phyloP scores from a whole-genome alignment of 2,329 filamentous ascomycete genomes.

The Colletotrichum destructivum region DNA sequence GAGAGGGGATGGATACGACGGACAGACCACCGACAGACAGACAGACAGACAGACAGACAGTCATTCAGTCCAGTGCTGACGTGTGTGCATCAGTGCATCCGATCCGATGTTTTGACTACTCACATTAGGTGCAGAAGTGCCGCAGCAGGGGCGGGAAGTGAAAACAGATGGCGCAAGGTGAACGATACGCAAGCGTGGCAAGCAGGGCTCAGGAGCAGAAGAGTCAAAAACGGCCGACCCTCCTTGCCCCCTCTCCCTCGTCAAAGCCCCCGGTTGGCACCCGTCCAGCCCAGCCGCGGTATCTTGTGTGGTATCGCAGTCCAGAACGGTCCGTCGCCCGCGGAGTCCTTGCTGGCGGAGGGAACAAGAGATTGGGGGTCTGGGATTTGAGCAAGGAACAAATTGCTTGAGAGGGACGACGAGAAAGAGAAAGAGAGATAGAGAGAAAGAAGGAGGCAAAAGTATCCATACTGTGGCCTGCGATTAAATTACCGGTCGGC shows the following conservation, averaged over 20 bases:
- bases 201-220: background rate
- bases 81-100: background rate
- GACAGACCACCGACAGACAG: background rate
- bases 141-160: background rate
- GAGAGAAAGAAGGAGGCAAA: background rate
- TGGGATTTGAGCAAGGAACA: constrained; percentile 36
- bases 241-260: background rate
- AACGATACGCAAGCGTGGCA: background rate
- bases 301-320: constrained; percentile 32
- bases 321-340: constrained; percentile 31
- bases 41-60: too few species aligned
- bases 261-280: constrained; percentile 35
- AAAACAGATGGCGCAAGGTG: constrained; percentile 15
- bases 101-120: background rate
- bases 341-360: constrained; percentile 17
- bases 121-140: background rate
- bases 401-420: constrained; percentile 11
- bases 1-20: constrained; percentile 12
- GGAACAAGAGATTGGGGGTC: constrained; percentile 41
- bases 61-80: background rate
- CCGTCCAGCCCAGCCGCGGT: constrained; percentile 28
- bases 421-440: background rate
- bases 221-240: background rate
- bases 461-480: background rate
- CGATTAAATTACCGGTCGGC: constrained; percentile 10